Evolutionary conservation across 192 early-diverging fungal genomes (phyloP).

Genomic region (Coemansia sp.): DNA sequence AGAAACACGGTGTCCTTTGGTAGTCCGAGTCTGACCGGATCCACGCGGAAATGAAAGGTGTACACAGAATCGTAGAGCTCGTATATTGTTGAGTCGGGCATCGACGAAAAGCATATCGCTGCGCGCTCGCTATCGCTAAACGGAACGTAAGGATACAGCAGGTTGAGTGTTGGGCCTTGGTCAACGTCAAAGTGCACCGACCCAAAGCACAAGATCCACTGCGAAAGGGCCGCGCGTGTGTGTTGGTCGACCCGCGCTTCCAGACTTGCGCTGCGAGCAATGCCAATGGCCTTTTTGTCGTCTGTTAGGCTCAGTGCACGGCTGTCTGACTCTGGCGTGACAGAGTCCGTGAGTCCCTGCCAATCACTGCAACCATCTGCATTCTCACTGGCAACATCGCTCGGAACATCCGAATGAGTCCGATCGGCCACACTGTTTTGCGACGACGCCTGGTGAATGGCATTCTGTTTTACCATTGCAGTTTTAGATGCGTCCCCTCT

Average conservation of each 20-base stretch:
- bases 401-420: not conserved
- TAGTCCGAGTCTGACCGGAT: slow-evolving; percentile 49
- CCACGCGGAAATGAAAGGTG: slow-evolving; percentile 70
- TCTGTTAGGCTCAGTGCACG: slow-evolving; percentile 46
- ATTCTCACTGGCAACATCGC: slow-evolving; percentile 7
- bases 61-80: slow-evolving; percentile 74
- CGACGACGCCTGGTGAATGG: slow-evolving; percentile 29
- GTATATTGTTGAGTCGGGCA: slow-evolving; percentile 76
- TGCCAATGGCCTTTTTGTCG: slow-evolving; percentile 25
- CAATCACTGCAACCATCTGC: not conserved
- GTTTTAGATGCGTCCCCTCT: slow-evolving; percentile 9
- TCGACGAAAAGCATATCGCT: slow-evolving; percentile 76
- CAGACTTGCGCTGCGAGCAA: slow-evolving; percentile 48
- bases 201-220: slow-evolving; percentile 73
- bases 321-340: slow-evolving; percentile 29
- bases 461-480: slow-evolving; percentile 4
- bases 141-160: slow-evolving; percentile 69
- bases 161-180: slow-evolving; percentile 72
- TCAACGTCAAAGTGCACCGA: slow-evolving; percentile 83
- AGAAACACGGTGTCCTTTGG: slow-evolving; percentile 47
- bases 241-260: slow-evolving; percentile 43
- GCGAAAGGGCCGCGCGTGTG: slow-evolving; percentile 27
- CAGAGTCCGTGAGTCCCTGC: not conserved
- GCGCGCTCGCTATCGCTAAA: slow-evolving; percentile 69
- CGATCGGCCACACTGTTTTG: slow-evolving; percentile 15